Evolutionary conservation across 192 early-diverging fungal species (phyloP), one percentile per base, ranked within the genome.

Genomic region (Coemansia sp.): DNA sequence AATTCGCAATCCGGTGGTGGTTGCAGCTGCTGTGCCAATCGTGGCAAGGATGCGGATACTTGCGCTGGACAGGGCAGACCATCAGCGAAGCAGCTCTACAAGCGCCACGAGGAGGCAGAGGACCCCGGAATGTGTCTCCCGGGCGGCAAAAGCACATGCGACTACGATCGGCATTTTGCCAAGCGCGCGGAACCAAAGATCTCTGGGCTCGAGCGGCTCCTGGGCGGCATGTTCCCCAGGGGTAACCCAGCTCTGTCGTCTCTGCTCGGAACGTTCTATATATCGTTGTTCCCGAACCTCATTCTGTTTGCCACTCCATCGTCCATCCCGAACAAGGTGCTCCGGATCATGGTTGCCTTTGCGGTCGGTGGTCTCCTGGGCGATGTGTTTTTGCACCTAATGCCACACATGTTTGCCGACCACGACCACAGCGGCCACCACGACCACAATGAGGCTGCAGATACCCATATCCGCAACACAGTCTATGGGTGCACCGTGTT

Each of bases 321-420:
- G 37, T 71, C 86, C 60, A 87, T 89, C 51, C 69, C 83, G 29
- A 77, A 67, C 65, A 69, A 66, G 62, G 70, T 61, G 16, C 76
- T 84, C 35, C 72, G 93, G 65, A 81, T 88, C 4, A 84, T 94
- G 63, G 92, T 94, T 26, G 87, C 89, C 45, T 93, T 94, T 83
- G 93, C 93, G 0, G 90, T 93, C n/a, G 93, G 93, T 66, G 91
- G 90, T 10, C 74, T 94, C 26, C 64, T 94, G 31, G 92, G 93
- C 15, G 93, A 94, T 67, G 93, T 93, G 12, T 91, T 94, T 64
- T 70, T 94, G 67, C 93, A 94, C 64, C 71, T 94, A 48, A 65
- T 94, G 42, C 93, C 93, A 42, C 89, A 93, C 66, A 84, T 89
- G 35, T 91, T 94, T 63, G 86, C 81, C 35, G 90, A 64, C 23